Base-by-base conservation (phyloP, 164 flowering plant genomes). In the Magnolia kwangsiensis region DNA sequence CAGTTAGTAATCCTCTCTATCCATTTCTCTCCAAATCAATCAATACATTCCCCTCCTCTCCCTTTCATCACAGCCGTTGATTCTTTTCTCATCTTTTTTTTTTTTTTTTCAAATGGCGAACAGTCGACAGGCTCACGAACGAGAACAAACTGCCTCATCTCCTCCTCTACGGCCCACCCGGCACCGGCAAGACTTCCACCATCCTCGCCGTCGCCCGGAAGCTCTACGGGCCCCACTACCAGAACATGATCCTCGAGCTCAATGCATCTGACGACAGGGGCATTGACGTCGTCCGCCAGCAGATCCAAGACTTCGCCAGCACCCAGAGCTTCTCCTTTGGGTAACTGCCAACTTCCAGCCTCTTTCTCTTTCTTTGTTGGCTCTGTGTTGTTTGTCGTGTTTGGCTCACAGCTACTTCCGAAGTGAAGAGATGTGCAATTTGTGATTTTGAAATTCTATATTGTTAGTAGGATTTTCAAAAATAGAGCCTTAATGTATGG, bases 181-280 rank as follows among this genome's bases (percentile, higher is more conserved):
- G 99, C 1, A 96, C 99, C 3, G 99, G 99, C 27, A 96, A 96
- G 85, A 96, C 99, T 0, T 94, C 98, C 3, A 96, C 99, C 2
- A 88, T 96, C 75, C 90, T 96, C 14, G 99, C 99, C 0, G 91
- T 94, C 5, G 98, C 99, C 21, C 87, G 99, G 45, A 96, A 96
- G 86, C 85, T 94, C 11, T 96, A 94, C 69, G 97, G 99, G 67
- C 74, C 84, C 1, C 91, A 89, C 79, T 89, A 82, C 77, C 91
- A 84, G 51, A 96, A 92, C 69, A 94, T 94, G 99, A 95, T 96
- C 68, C 76, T 96, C 67, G 99, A 96, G 88, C 86, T 96, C 78
- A 96, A 96, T 83, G 98, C 98, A 0, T 96, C 98, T 1, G 99
- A 96, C 82, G 98, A 90, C 67, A 86, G 99, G 61, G 98, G 99